Evolutionary conservation across 306 rosid species (phyloP).

Genomic region (Parietaria judaica): DNA sequence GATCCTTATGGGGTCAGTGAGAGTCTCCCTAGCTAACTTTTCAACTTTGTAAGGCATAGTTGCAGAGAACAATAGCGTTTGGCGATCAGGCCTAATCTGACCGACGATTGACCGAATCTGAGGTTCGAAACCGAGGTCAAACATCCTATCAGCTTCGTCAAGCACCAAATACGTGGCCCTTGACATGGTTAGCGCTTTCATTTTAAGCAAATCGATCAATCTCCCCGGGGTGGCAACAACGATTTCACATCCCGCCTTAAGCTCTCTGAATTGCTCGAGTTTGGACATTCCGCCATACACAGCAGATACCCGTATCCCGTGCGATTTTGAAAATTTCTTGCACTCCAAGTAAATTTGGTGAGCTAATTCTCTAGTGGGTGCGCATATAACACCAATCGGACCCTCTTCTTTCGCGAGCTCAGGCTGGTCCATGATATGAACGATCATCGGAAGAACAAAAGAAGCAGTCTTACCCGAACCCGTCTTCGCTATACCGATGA

Average conservation of each 20-base stretch:
- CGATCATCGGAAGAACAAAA: conserved; percentile 97
- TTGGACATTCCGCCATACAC: conserved; percentile 99
- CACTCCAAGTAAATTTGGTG: conserved; percentile 86
- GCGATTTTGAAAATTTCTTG: conserved; percentile 75
- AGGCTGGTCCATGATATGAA: conserved; percentile 97
- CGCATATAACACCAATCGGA: conserved; percentile 97
- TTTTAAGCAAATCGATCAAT: conserved; percentile 83
- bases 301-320: conserved; percentile 77
- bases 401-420: conserved; percentile 97
- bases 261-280: conserved; percentile 92
- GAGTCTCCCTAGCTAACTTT: conserved; percentile 93
- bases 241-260: conserved; percentile 95
- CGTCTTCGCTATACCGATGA: conserved; percentile 93
- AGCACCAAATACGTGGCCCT: conserved; percentile 89
- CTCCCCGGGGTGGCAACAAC: conserved; percentile 98
- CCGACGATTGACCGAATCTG: conserved; percentile 95
- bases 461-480: conserved; percentile 99
- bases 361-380: conserved; percentile 93
- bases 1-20: conserved; percentile 78
- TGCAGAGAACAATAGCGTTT: conserved; percentile 87
- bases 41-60: conserved; percentile 94
- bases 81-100: conserved; percentile 98
- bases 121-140: conserved; percentile 99
- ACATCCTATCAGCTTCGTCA: conserved; percentile 99
- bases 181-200: conserved; percentile 83